phyloP scores from a whole-genome alignment of 1,284 basidiomycete genomes.

The Papiliotrema terrestris region DNA sequence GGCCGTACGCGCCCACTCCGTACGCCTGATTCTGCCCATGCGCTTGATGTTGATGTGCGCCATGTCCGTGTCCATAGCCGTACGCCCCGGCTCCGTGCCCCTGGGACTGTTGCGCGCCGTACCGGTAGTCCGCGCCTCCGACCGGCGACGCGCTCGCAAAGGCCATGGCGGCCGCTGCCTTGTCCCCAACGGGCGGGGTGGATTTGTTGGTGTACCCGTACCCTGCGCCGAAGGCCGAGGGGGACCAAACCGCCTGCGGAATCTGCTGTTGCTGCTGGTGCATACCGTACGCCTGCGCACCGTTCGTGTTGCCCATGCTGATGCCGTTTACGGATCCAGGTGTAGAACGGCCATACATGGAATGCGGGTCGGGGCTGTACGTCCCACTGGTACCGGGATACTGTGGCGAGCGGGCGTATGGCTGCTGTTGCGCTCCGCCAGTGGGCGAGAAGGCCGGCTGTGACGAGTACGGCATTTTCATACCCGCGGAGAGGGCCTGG shows the following conservation, averaged over 20 bases:
- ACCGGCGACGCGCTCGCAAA: constrained; percentile 8
- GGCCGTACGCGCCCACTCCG: neutral
- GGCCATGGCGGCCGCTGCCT: constrained; percentile 12
- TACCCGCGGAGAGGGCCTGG: constrained; percentile 9
- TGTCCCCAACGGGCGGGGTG: neutral
- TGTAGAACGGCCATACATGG: neutral
- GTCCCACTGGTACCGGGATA: neutral
- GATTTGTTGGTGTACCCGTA: constrained; percentile 23
- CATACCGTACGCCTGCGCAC: neutral
- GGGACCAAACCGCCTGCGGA: constrained; percentile 38
- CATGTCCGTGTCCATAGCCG: neutral
- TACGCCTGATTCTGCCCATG: neutral
- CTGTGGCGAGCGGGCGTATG: neutral
- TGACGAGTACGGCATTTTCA: constrained; percentile 16
- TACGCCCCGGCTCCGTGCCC: neutral
- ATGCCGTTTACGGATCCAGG: neutral
- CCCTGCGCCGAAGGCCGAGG: constrained; percentile 30
- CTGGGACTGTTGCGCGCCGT: neutral
- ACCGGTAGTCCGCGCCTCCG: neutral
- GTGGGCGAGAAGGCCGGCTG: constrained; percentile 17
- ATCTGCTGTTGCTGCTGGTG: constrained; percentile 1
- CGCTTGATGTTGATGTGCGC: neutral
- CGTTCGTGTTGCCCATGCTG: neutral
- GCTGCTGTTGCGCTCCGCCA: constrained; percentile 3
- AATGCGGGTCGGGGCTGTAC: neutral